Base-by-base conservation (phyloP, 1,284 basidiomycete species). In the Boletus albobrunnescens region DNA sequence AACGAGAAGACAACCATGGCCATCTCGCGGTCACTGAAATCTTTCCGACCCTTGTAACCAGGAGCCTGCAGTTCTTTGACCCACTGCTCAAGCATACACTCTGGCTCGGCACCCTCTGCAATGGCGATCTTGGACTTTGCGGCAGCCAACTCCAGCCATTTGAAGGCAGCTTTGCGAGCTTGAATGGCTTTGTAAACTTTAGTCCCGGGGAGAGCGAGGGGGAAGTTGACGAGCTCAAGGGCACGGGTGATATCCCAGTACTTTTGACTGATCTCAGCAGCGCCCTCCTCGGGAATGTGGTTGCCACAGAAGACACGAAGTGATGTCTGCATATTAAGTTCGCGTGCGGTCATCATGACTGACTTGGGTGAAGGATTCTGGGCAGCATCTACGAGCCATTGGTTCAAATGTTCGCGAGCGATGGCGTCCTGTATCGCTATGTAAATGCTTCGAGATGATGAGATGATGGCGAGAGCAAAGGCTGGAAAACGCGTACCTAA, bases 191-290 rank as follows among this genome's bases (percentile, higher is more conserved):
- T 89, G 75, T 91, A 99, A 42, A 98, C 84, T 69, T 98, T 98
- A 49, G 95, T 99, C 26, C 96, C 96, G 26, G 94, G 94, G 40
- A 94, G 59, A n/a, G 93, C 87, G 53, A 99, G 74, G 20, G 95
- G 95, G 77, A 99, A 99, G 77, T 99, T 99, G 76, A 99, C 95
- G 48, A 99, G 87, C 69, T 99, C 93, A 37, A 99, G 85, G 1
- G 95, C 92, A 57, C 84, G 74, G 14, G 95, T 98, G 69, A 99
- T 96, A 52, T 80, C 76, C 95, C 95, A 99, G 74, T 98, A 99
- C 67, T 93, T 93, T 56, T 91, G 85, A 63, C 81, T 88, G 63
- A 99, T 94, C 65, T 92, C 87, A 27, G 73, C 63, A 28, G 86
- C 81, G 37, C 87, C 91, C 11, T 82, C 70, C 11, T 91, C 84